Evolutionary conservation across 2,329 filamentous ascomycete species (phyloP), one percentile per base, ranked within the genome.

Genomic region (Graphilbum fragrans): DNA sequence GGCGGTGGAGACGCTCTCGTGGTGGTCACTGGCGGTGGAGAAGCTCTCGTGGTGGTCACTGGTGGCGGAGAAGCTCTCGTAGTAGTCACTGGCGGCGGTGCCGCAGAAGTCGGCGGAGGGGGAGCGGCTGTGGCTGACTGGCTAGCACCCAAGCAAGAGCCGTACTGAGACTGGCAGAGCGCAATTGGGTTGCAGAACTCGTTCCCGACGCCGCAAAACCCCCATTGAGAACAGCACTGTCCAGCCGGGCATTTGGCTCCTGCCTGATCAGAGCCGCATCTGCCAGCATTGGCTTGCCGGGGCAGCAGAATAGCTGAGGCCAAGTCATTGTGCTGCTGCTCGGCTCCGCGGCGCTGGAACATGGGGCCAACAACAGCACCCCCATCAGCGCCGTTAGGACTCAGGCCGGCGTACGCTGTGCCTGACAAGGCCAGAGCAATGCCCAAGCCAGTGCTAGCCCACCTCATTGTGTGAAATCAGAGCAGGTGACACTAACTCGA

Each of bases 161-260:
- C 47, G 23, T 35, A 49, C 20, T 40, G 38, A 3, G 42, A n/a
- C 41, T 49, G 47, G 42, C 47, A 49, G 31, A 41, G 41, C 4
- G 41, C 45, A 23, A 41, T 31, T 9, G 39, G 35, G 29, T 44
- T 41, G 43, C 47, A 49, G 41, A 40, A 43, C 35, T 49, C 42
- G 17, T 19, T 36, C 9, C 41, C 37, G 14, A 45, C 47, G 37
- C 49, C 49, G 38, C 49, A 50, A 36, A 27, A 50, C 17, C 49
- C 49, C 41, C 46, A 50, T 37, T 50, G 47, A 22, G 47, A 49
- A 40, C 49, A 50, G 43, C 49, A 50, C 22, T 48, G 44, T 41
- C 44, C 43, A n/a, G 42, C 22, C 12, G 49, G 42, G 40, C 49
- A 50, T 39, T 41, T 39, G 21, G 41, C 38, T 29, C 38, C 39